Percentiles rank a stretch among this genome's conserved stretches.
These are phyloP conservation scores for Cryptosporidium meleagridis DNA, from an alignment of 169 alveolate genomes.

Conservation along the genomic window DNA sequence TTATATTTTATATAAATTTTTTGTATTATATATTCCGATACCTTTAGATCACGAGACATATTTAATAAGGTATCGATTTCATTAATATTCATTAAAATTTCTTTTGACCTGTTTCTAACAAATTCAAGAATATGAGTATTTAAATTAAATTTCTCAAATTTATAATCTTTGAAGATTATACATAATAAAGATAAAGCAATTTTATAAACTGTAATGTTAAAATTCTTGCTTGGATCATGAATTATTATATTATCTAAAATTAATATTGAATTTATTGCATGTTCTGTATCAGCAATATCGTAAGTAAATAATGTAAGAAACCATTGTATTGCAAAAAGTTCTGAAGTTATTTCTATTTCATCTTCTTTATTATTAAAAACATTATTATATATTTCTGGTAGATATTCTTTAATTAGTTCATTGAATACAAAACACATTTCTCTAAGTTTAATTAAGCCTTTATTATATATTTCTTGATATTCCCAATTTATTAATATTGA, in stretches of 20 bases:
- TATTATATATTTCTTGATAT: slow-evolving; percentile 49
- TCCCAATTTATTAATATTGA: slow-evolving; percentile 60
- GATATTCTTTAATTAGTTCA: slow-evolving; percentile 36
- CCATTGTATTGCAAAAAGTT: slow-evolving; percentile 73
- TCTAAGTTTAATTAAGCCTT: slow-evolving; percentile 30
- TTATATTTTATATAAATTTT: slow-evolving; percentile 15
- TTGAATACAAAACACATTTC: slow-evolving; percentile 65
- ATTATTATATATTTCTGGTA: slow-evolving; percentile 26
- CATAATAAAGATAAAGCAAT: slow-evolving; percentile 36
- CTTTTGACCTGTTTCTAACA: slow-evolving; percentile 43
- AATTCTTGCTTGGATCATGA: slow-evolving; percentile 21
- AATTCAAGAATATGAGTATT: slow-evolving; percentile 40
- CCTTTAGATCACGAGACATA: slow-evolving; percentile 13
- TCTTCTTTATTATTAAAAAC: slow-evolving; percentile 22
- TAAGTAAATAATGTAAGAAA: slow-evolving; percentile 60
- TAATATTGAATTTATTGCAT: slow-evolving; percentile 28
- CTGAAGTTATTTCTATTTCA: slow-evolving; percentile 57
- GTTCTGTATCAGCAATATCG: slow-evolving; percentile 65
- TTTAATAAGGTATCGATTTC: slow-evolving; percentile 22
- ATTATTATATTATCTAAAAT: slow-evolving; percentile 60
- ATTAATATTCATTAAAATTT: slow-evolving; percentile 6
- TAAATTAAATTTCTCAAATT: not conserved
- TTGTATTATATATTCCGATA: slow-evolving; percentile 10
- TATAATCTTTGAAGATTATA: slow-evolving; percentile 10
- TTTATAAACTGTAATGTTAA: slow-evolving; percentile 42